Evolutionary conservation across 73 alveolate species (phyloP).

Genomic region (Paramecium biaurelia): DNA sequence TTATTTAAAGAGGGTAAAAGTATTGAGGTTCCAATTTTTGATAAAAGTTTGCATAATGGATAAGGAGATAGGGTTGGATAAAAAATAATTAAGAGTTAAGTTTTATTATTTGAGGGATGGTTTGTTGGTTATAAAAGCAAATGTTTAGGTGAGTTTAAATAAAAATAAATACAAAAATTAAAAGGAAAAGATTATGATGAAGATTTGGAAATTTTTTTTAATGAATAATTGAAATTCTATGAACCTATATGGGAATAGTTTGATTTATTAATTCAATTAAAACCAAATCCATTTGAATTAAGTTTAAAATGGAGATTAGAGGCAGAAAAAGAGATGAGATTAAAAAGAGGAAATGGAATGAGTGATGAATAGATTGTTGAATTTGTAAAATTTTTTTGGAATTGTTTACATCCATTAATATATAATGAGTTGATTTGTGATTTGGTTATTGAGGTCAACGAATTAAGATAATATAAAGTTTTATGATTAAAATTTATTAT

Average conservation of each 20-base stretch:
- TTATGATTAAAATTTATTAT: neutral
- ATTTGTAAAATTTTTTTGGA: neutral
- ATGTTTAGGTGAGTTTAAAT: neutral
- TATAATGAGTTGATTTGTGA: neutral
- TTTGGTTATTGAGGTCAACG: neutral
- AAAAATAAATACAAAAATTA: neutral
- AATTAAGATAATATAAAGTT: neutral
- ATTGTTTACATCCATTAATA: conserved; percentile 27
- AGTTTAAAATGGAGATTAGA: conserved; percentile 49
- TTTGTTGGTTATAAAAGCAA: conserved; percentile 32
- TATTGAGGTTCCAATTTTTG: neutral
- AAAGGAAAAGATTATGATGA: neutral
- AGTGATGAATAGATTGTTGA: neutral
- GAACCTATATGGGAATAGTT: neutral
- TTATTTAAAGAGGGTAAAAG: neutral
- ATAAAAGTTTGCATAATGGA: conserved; percentile 34
- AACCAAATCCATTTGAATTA: neutral
- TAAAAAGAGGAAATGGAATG: neutral
- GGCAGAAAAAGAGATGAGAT: conserved; percentile 22
- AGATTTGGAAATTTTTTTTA: neutral
- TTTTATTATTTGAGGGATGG: conserved; percentile 42
- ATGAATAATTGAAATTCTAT: neutral
- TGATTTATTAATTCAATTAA: neutral
- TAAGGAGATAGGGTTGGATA: conserved; percentile 34
- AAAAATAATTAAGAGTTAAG: neutral